Percentiles rank a stretch among this genome's conserved stretches.
phyloP scores from a whole-genome alignment of 139 green algal genomes.

The Eudorina sp. region DNA sequence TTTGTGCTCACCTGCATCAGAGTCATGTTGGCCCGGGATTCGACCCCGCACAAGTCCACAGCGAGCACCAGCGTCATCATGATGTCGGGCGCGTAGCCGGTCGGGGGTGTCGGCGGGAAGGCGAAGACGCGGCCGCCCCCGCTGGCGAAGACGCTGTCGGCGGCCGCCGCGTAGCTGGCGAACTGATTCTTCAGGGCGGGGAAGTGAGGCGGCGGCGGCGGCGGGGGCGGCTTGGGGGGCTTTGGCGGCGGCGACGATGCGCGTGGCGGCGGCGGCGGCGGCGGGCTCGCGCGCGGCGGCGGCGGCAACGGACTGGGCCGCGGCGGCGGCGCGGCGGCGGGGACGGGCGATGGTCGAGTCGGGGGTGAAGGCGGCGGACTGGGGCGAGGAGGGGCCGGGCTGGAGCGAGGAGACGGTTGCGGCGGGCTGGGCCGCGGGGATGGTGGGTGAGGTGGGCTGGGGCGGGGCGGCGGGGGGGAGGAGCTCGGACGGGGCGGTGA shows the following conservation, averaged over 20 bases:
- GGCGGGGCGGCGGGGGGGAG: background rate
- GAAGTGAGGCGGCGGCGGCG: no score
- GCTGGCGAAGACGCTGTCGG: background rate
- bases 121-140: background rate
- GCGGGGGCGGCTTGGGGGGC: background rate
- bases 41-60: background rate
- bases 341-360: background rate
- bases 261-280: background rate
- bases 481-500: background rate
- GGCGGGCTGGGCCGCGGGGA: background rate
- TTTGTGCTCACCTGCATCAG: slow-evolving; percentile 4
- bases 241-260: background rate
- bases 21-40: background rate
- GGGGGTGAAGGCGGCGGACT: background rate
- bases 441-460: background rate
- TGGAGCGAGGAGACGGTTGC: background rate
- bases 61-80: background rate
- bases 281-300: background rate
- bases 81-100: background rate
- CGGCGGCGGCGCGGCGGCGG: background rate
- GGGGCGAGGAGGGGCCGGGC: background rate
- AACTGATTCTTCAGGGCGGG: background rate
- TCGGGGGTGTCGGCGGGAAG: background rate
- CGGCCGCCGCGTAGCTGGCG: background rate
- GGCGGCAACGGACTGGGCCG: background rate